phyloP scores from a whole-genome alignment of 805 yeast species.

The Metschnikowia shivogae region DNA sequence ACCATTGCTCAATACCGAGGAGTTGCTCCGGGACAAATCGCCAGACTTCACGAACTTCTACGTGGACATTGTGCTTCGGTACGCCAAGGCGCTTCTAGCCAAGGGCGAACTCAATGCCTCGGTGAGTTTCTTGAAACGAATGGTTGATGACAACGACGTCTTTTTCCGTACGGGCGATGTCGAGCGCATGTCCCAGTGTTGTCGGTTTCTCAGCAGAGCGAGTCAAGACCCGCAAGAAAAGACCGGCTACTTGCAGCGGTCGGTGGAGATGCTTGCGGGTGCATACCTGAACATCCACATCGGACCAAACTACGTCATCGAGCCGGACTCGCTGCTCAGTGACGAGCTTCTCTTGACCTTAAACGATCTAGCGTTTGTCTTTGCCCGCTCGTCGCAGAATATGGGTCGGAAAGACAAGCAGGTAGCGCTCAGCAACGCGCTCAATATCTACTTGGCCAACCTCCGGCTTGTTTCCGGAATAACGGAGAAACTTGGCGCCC shows the following conservation, averaged over 20 bases:
- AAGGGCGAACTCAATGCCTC: conserved; percentile 35
- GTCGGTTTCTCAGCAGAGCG: conserved; percentile 32
- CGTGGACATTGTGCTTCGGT: conserved; percentile 39
- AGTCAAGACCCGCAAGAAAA: conserved; percentile 18
- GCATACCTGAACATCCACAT: conserved; percentile 26
- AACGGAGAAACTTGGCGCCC: conserved; percentile 15
- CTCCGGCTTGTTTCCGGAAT: conserved; percentile 24
- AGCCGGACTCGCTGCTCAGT: conserved; percentile 26
- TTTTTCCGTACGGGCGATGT: conserved; percentile 39
- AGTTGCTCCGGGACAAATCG: conserved; percentile 28
- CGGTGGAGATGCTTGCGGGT: conserved; percentile 30
- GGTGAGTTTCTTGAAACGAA: conserved; percentile 23
- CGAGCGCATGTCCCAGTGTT: conserved; percentile 37
- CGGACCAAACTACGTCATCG: conserved; percentile 24
- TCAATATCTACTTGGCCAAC: conserved; percentile 36
- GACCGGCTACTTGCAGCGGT: conserved; percentile 25
- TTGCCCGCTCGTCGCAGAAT: conserved; percentile 17
- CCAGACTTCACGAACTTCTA: conserved; percentile 37
- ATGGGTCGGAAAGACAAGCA: conserved; percentile 10
- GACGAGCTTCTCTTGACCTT: conserved; percentile 35
- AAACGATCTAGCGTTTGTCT: conserved; percentile 31
- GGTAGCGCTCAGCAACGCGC: conserved; percentile 21
- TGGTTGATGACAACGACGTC: conserved; percentile 34
- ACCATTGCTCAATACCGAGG: conserved; percentile 31
- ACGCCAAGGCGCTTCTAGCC: conserved; percentile 38